Conservation (phyloP, 352 stramenopile genomes). For the Salisapilia sapeloensis region DNA sequence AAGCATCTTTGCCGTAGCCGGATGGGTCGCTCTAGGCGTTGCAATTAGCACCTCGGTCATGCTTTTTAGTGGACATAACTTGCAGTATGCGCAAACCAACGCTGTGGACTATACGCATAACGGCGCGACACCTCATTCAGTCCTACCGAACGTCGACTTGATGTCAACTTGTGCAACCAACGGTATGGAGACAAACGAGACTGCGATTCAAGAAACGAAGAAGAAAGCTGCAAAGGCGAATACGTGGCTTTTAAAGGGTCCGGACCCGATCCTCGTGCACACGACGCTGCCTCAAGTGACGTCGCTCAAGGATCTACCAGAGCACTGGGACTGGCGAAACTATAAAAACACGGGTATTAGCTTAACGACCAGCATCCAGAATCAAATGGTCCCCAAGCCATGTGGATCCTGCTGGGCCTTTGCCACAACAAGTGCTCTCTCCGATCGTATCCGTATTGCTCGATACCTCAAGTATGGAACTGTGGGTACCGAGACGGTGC, state of each 20-base stretch:
- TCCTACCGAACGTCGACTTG: conserved; percentile 31
- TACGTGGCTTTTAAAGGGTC: conserved; percentile 42
- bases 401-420: conserved; percentile 74
- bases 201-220: conserved; percentile 1
- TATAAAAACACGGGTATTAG: conserved; percentile 64
- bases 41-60: too few relatives aligned
- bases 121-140: conserved; percentile 21
- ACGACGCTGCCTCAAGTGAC: conserved; percentile 17
- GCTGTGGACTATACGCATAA: conserved; percentile 18
- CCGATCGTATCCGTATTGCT: conserved; percentile 61
- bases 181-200: conserved; percentile 3
- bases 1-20: too few relatives aligned
- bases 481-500: conserved; percentile 31
- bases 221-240: conserved; percentile 13
- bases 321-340: conserved; percentile 65
- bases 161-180: conserved; percentile 21
- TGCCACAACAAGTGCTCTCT: conserved; percentile 46
- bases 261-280: conserved; percentile 35
- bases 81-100: too few relatives aligned
- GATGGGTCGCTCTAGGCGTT: too few relatives aligned
- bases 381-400: conserved; percentile 61
- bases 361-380: conserved; percentile 52
- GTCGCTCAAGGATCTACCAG: conserved; percentile 41
- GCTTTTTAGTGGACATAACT: too few relatives aligned
- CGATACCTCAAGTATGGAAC: conserved; percentile 35